Conservation (phyloP, 352 stramenopile genomes). For the Pythium brassicae region DNA sequence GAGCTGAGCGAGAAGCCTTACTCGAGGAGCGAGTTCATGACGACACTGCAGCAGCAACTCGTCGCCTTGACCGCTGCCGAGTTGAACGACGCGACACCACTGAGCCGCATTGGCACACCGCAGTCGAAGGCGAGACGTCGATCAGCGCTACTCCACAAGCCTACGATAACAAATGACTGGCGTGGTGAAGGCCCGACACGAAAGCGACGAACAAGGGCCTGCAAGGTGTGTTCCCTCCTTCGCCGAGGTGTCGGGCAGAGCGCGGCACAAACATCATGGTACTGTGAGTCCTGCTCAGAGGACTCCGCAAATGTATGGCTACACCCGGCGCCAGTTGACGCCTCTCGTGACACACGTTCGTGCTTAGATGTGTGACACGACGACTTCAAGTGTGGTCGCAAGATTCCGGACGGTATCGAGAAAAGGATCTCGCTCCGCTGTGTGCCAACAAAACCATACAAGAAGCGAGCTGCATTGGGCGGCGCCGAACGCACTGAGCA, state of each 20-base stretch:
- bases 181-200: neutral
- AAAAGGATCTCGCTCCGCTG: too few relatives aligned
- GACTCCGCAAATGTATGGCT: neutral
- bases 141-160: too few relatives aligned
- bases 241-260: neutral
- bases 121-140: neutral
- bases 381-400: neutral
- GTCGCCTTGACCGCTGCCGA: neutral
- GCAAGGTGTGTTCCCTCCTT: neutral
- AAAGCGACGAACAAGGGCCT: neutral
- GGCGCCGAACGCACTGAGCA: too few relatives aligned
- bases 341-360: neutral
- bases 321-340: neutral
- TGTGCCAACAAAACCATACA: too few relatives aligned
- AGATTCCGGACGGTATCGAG: neutral
- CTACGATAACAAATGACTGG: neutral
- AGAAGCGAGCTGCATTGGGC: too few relatives aligned
- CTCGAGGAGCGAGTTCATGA: neutral
- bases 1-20: neutral
- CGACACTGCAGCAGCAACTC: neutral
- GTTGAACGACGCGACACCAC: too few relatives aligned
- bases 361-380: slow-evolving; percentile 1
- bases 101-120: too few relatives aligned
- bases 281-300: neutral
- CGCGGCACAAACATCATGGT: neutral